A percentile compares a stretch with the other conserved stretches of the same genome.
phyloP scores from a whole-genome alignment of 352 stramenopile genomes.

The Phytophthora foliorum region DNA sequence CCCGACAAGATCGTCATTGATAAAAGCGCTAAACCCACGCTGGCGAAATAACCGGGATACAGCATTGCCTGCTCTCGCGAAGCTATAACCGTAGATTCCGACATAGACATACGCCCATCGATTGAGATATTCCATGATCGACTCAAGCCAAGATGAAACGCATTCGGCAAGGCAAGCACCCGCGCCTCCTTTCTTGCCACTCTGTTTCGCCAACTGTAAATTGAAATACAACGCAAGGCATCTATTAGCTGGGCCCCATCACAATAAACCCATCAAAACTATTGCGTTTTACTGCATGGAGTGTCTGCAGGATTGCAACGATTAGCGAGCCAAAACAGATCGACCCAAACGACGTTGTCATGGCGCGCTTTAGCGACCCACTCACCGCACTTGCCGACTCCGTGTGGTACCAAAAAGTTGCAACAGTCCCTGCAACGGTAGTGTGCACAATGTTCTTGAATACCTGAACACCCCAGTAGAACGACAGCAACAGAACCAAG shows the following conservation, averaged over 20 bases:
- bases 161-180: slow-evolving; percentile 76
- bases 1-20: slow-evolving; percentile 95
- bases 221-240: not conserved
- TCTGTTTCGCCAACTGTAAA: slow-evolving; percentile 56
- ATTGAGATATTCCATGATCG: slow-evolving; percentile 91
- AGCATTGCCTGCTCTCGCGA: slow-evolving; percentile 89
- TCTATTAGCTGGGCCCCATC: not conserved
- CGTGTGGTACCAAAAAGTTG: slow-evolving; percentile 94
- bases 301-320: slow-evolving; percentile 91
- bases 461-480: slow-evolving; percentile 93
- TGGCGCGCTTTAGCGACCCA: slow-evolving; percentile 75
- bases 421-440: slow-evolving; percentile 92
- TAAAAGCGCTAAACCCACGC: slow-evolving; percentile 93
- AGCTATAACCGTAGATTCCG: slow-evolving; percentile 92
- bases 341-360: slow-evolving; percentile 92
- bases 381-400: slow-evolving; percentile 80
- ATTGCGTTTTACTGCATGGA: slow-evolving; percentile 52
- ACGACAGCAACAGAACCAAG: slow-evolving; percentile 65
- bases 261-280: not conserved
- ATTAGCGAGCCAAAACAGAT: slow-evolving; percentile 95
- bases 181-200: slow-evolving; percentile 61
- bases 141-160: slow-evolving; percentile 73
- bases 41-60: slow-evolving; percentile 92
- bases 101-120: slow-evolving; percentile 95
- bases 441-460: slow-evolving; percentile 93